Evolutionary conservation across 306 rosid genomes (phyloP).

Genomic region (Parietaria judaica): DNA sequence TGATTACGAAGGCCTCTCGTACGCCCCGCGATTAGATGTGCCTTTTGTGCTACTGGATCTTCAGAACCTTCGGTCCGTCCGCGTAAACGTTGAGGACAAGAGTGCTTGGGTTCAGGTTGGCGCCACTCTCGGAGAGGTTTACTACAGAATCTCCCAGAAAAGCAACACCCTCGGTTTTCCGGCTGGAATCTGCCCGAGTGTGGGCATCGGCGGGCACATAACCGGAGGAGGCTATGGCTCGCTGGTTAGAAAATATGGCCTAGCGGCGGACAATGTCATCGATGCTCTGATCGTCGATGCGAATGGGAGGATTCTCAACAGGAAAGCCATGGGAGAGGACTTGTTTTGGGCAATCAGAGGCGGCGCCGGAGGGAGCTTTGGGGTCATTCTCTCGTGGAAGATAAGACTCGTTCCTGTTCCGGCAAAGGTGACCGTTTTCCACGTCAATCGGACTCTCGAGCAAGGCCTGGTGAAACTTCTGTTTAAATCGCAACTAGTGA

Average conservation of each 20-base stretch:
- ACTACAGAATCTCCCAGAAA: constrained; percentile 4
- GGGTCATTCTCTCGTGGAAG: constrained; percentile 21
- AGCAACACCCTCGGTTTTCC: background rate
- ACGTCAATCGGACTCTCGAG: background rate
- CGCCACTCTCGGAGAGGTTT: background rate
- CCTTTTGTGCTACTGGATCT: background rate
- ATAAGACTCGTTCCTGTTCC: constrained; percentile 25
- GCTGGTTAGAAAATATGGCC: constrained; percentile 3
- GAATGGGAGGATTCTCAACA: background rate
- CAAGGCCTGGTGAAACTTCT: constrained; percentile 10
- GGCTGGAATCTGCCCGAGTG: background rate
- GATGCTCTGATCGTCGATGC: constrained; percentile 1
- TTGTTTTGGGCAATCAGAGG: background rate
- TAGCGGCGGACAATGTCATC: background rate
- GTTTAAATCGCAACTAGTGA: constrained; percentile 14
- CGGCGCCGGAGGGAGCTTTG: constrained; percentile 6
- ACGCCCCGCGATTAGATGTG: background rate
- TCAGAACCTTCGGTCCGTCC: background rate
- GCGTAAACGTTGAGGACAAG: background rate
- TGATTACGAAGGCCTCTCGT: background rate
- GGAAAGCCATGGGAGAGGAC: constrained; percentile 1
- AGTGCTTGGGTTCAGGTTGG: background rate
- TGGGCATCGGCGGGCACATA: background rate
- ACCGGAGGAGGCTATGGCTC: background rate
- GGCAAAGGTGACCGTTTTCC: constrained; percentile 14